phyloP scores from a whole-genome alignment of 345 rosid species.

The Corchorus capsularis region DNA sequence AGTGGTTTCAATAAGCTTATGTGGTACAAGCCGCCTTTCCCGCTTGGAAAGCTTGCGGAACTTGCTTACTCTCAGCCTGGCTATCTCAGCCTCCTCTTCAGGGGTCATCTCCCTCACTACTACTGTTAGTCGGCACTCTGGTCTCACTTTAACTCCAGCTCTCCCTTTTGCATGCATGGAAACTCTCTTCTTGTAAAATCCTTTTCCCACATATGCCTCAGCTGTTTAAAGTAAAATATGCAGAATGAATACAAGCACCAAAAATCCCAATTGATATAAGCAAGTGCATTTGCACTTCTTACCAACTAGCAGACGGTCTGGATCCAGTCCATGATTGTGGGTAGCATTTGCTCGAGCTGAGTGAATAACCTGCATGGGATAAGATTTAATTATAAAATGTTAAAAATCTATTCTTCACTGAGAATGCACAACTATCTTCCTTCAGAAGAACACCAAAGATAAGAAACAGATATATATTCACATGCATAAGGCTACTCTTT shows the following conservation, averaged over 20 bases:
- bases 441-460: background rate
- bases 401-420: background rate
- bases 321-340: constrained; percentile 89
- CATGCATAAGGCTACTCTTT: background rate
- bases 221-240: constrained; percentile 41
- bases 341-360: constrained; percentile 92
- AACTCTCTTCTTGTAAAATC: constrained; percentile 64
- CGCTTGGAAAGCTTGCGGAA: constrained; percentile 77
- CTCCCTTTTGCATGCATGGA: constrained; percentile 68
- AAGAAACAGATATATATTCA: too few species aligned
- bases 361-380: constrained; percentile 67
- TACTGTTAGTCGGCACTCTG: constrained; percentile 75
- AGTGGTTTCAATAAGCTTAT: constrained; percentile 76
- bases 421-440: background rate
- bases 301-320: constrained; percentile 87
- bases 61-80: constrained; percentile 71
- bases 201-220: constrained; percentile 94
- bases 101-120: constrained; percentile 79
- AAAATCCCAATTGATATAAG: background rate
- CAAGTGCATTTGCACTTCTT: constrained; percentile 28
- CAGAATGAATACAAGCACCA: constrained; percentile 9
- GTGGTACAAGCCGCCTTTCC: constrained; percentile 73
- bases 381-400: background rate
- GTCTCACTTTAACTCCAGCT: constrained; percentile 57
- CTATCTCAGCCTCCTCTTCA: constrained; percentile 90